Base-by-base conservation (phyloP, 163 green algal genomes). In the Prototheca cutis region DNA sequence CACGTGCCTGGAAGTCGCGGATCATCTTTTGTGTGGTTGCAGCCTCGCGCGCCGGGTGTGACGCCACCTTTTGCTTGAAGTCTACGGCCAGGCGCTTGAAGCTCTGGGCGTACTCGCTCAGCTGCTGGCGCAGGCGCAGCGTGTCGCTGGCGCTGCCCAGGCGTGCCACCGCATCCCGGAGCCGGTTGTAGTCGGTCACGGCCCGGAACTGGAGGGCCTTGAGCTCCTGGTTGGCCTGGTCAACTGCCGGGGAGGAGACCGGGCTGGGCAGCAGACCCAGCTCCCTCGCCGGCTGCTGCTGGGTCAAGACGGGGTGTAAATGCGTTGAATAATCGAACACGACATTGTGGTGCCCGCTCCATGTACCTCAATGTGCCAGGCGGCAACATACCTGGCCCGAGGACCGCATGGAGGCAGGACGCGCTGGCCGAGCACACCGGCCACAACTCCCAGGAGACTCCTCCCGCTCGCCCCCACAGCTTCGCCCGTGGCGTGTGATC, bases 21-120 rank as follows among this genome's bases (percentile, higher is more conserved):
- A 82, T 34, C 45, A 84, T 67, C 61, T 81, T 75, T 18, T 75
- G 58, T 4, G 70, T 70, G 28, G 75, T 49, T n/a, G 65, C 73
- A 30, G 68, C 72, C 48, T 58, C 54, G 48, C 67, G 73, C 0
- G 49, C 65, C 8, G 64, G 64, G 58, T 74, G 62, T 15, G n/a
- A 21, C 28, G 34, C 56, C 23, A 64, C 48, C 3, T 19, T 25
- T 17, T 62, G 7, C 45, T 36, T 24, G 40, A 75, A 76, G 47
- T 76, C 55, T 7, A 53, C 24, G 1, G 62, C 67, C 32, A 76
- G 49, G 21, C 34, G 54, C 27, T 56, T 63, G 45, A 73, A 55
- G 19, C 32, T n/a, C 8, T 65, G 21, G 6, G n/a, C 53, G 32
- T 23, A 21, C 10, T 48, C 39, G 2, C 33, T 45, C 18, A 83